Base-by-base conservation (phyloP, 495 filamentous ascomycete genomes). In the Aspergillus diversus region DNA sequence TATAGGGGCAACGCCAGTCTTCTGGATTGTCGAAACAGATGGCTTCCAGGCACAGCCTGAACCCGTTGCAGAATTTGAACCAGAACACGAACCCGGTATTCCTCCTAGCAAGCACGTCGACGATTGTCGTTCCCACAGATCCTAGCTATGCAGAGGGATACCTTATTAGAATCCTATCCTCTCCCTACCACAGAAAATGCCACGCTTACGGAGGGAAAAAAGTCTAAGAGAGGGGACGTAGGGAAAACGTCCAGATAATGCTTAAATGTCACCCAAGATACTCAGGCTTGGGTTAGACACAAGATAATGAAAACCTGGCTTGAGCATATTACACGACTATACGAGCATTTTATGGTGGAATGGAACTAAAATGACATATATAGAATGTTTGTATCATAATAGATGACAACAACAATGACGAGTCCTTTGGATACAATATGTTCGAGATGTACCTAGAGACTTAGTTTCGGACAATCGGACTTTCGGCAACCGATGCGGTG, bases 21-120 rank as follows among this genome's bases (percentile, higher is more conserved):
- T 84, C 73, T 88, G 84, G 74, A 83, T 94, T 31, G 80, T 87
- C 4, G 93, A 97, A 69, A 86, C 86, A 37, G 88, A 93, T 27
- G 91, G 90, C 0, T 91, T 90, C 57, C 77, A 76, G n/a, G 77
- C 27, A 27, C 68, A 71, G 27, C 13, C 27, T 48, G 69, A 68
- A 27, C 67, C 69, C 0, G 74, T 74, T 16, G 62, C 66, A 7
- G 75, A 75, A 15, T 69, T 71, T 49, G 17, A 49, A 49, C 46
- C 12, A 39, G 13, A 15, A 3, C 5, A 43, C 4, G 39, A 17
- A 27, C 47, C 21, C 5, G 27, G 6, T 50, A 27, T 27, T 27
- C 21, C 21, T 27, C 21, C 21, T 27, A 27, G 21, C 21, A 27
- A 27, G 21, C 21, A 27, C 21, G 21, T 27, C 21, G 21, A 27